Base-by-base conservation (phyloP, 2,329 filamentous ascomycete species). In the Aspergillus floridensis region DNA sequence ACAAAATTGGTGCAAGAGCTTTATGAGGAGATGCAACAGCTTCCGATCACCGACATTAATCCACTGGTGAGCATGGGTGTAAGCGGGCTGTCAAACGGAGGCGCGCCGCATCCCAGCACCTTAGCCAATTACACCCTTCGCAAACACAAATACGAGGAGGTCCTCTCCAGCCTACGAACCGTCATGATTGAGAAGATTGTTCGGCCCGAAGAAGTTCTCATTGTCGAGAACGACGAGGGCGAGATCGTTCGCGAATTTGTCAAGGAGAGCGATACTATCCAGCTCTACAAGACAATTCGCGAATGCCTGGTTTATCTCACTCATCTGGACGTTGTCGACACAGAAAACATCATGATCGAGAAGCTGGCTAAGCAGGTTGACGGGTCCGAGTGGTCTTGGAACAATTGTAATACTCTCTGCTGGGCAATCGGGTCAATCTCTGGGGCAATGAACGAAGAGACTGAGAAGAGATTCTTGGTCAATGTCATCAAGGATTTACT, bases 131-230 rank as follows among this genome's bases (percentile, higher is more conserved):
- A 96, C 71, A 92, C 93, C 12, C 85, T 99, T 49, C 88, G 96
- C 62, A 99, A 99, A 81, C 93, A 99, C 84, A 98, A 97, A 79
- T 99, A 98, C 77, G 88, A 89, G 65, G 92, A 97, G 73, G 90
- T 99, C 21, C 81, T 99, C 53, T 93, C 93, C 10, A 98, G 96
- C 75, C 83, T 99, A 59, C 89, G 95, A 66, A 90, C 93, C 24
- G 95, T 99, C 65, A 99, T 99, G 95, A 98, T 99, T 63, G 95
- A 99, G 80, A 97, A 97, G 83, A 99, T 99, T 95, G 95, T 99
- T 32, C 87, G 93, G 48, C 95, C 95, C 0, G 95, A 99, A 78
- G 96, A 99, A 79, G 96, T 99, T 8, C 78, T 99, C 68, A 96
- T 99, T 71, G 95, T 99, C n/a, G 95, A 99, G 78, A 99, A 99